These are phyloP conservation scores for Chalciporus chontae DNA, from an alignment of 768 basidiomycete species.

Conservation along the genomic window DNA sequence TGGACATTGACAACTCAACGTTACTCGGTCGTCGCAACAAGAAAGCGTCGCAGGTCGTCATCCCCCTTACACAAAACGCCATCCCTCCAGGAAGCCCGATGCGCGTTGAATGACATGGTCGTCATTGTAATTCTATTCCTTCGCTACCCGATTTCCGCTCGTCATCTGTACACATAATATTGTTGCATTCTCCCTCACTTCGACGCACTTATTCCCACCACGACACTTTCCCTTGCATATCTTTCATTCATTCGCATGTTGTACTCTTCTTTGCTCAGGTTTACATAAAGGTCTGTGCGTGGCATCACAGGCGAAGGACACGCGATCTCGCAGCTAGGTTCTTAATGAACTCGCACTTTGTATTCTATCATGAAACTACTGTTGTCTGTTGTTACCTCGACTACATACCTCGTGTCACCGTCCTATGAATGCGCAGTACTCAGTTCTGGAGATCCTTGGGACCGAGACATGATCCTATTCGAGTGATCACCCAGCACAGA, in stretches of 20 bases:
- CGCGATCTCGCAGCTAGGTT: constrained; percentile 1
- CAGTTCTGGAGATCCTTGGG: not conserved
- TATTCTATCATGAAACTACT: constrained; percentile 14
- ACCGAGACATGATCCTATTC: not conserved
- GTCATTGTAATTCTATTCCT: not conserved
- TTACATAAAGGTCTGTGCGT: constrained; percentile 5
- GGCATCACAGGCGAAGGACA: constrained; percentile 16
- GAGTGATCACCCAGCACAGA: not conserved
- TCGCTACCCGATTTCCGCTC: not conserved
- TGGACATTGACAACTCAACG: constrained; percentile 85
- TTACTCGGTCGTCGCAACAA: constrained; percentile 71
- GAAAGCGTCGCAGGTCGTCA: constrained; percentile 30
- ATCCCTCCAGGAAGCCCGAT: constrained; percentile 32
- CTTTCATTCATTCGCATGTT: constrained; percentile 6
- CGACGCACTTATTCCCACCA: not conserved
- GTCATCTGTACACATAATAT: not conserved
- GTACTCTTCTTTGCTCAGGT: constrained; percentile 6
- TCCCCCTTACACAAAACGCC: constrained; percentile 32
- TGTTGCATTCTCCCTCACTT: not conserved
- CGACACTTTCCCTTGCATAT: constrained; percentile 5
- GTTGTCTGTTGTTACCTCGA: constrained; percentile 16
- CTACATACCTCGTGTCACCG: constrained; percentile 1
- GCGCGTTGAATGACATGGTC: constrained; percentile 21
- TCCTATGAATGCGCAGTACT: not conserved
- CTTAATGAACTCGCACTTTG: constrained; percentile 14